phyloP scores from a whole-genome alignment of 1,139 yeast genomes.

The Groenewaldozyma sp. region DNA sequence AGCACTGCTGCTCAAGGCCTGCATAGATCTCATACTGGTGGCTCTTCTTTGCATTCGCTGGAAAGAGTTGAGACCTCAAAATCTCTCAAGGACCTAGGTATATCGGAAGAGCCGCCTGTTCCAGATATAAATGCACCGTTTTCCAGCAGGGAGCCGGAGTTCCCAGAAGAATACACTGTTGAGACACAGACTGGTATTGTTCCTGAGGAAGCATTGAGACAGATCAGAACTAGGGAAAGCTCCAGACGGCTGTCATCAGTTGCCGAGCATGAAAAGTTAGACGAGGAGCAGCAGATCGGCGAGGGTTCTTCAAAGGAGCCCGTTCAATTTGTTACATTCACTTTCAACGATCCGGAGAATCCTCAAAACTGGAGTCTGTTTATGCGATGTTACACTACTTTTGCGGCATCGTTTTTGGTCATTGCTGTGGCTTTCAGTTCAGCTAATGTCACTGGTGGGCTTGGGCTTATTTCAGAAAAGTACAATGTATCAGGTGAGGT shows the following conservation, averaged over 20 bases:
- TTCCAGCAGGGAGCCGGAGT: constrained; percentile 42
- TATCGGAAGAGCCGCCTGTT: constrained; percentile 42
- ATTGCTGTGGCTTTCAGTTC: constrained; percentile 88
- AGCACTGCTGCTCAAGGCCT: background rate
- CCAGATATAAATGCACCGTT: constrained; percentile 54
- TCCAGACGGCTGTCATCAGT: constrained; percentile 8
- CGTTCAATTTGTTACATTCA: constrained; percentile 67
- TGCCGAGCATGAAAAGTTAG: constrained; percentile 14
- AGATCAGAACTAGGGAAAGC: constrained; percentile 15
- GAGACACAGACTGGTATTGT: constrained; percentile 86
- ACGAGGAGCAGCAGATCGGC: constrained; percentile 15
- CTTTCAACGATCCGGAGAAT: constrained; percentile 68
- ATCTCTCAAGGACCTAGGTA: constrained; percentile 55
- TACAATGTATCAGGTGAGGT: constrained; percentile 69
- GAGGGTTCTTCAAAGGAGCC: background rate
- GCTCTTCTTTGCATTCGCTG: background rate
- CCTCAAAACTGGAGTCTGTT: constrained; percentile 71
- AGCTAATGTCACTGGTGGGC: constrained; percentile 76
- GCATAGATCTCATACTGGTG: background rate
- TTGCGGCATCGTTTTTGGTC: constrained; percentile 56
- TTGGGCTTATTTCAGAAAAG: constrained; percentile 52
- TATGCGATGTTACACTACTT: constrained; percentile 59
- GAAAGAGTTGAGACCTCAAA: constrained; percentile 47
- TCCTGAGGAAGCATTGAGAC: constrained; percentile 60
- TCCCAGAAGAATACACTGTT: constrained; percentile 84